Base-by-base conservation (phyloP, 495 filamentous ascomycete species). In the Xylona heveae region DNA sequence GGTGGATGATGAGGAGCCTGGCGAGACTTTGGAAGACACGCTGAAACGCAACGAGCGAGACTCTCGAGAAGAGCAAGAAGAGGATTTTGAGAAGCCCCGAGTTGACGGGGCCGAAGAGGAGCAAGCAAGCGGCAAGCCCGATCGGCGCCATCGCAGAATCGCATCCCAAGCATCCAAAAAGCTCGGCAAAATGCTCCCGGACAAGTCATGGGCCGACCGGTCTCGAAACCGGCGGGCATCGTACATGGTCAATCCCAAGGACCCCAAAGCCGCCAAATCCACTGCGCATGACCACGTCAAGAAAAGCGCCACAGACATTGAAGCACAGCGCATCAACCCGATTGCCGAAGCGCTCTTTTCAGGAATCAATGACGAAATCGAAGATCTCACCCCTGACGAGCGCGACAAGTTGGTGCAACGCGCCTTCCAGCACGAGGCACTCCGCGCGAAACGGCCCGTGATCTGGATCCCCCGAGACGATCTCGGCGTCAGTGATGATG, bases 391-490 rank as follows among this genome's bases (percentile, higher is more conserved):
- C 15, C 80, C 84, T 0, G 78, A 84, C 33, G 82, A 93, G 52
- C 66, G 88, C 39, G 84, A 95, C 44, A 64, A 70, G 39, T 62
- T 95, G 22, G 78, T 93, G 6, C 72, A 74, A 36, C 72, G 78
- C 33, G 83, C 85, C 13, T 97, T 95, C 54, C 74, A 81, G 55
- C 88, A 97, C 47, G 69, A 74, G 28, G 88, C 88, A 3, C 57
- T 93, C 14, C 68, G 85, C 24, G 78, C 90, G 7, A 72, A 78
- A 33, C 60, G 82, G 19, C 88, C 88, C 0, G 78, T 78, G 7
- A 68, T 95, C 28, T 95, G 88, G 88, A 84, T 97, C 28, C 88
- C 88, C 6, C 66, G 81, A 23, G 88, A 97, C 47, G 77, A 88
- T 42, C 46, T 95, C 3, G 88, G 88, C 1, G 67, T 97, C 20